Evolutionary conservation across 768 basidiomycete species (phyloP), one percentile per base, ranked within the genome.

Genomic region (Leccinum aurantiacum): DNA sequence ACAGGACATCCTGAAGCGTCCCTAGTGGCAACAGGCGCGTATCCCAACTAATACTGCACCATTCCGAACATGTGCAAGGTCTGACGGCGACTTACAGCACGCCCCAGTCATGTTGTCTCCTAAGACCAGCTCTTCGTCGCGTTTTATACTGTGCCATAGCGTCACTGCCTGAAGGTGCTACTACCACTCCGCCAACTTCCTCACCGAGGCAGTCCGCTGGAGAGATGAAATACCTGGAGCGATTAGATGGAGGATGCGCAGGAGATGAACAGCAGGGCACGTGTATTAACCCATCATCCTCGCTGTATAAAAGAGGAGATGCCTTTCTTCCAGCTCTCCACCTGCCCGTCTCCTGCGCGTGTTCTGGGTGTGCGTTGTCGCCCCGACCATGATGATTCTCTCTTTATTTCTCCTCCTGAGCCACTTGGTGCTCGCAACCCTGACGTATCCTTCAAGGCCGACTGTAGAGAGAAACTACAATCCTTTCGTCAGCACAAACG

Each of bases 401-500:
- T 67, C 67, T 59, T 73, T 66, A 52, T 63, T 69, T 29, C 25
- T 68, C 64, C 66, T 76, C 27, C 60, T 65, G 61, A 64, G 65
- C 57, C 66, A 77, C 52, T 59, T 79, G 27, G 76, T 74, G 27
- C 59, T 66, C 25, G 63, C 61, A 33, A 60, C 58, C 60, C 72
- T 77, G 8, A 63, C 69, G 6, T 65, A 64, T 38, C 72, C 79
- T 15, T 75, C 77, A 15, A 71, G 64, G 53, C 77, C 75, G 2
- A n/a, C 61, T 29, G 58, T 62, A 47, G 71, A 65, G 62, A 75
- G 77, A 62, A 60, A 64, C 41, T 31, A 70, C 17, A 71, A 74
- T 29, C 70, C 74, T 2, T 88, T 85, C 64, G 78, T 88, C 11
- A 70, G 76, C 44, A 75, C 75, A 4, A 64, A 76, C 37, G 77